Conservation (phyloP, 2,329 filamentous ascomycete species). For the Trichoderma asperellum region DNA sequence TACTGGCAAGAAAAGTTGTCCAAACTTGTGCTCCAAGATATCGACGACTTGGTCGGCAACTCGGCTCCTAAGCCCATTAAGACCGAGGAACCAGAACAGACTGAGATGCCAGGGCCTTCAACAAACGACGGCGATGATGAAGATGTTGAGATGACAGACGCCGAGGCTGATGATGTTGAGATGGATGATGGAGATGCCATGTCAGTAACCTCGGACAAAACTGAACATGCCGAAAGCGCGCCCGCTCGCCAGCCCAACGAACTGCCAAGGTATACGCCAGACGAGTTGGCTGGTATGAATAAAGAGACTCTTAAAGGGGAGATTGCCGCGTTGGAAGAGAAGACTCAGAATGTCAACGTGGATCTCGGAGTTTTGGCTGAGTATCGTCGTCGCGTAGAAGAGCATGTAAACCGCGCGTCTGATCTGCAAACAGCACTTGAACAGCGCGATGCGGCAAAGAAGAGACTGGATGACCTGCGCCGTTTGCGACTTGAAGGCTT, state of each 20-base stretch:
- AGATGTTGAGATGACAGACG: slow-evolving; percentile 43
- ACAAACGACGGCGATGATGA: slow-evolving; percentile 34
- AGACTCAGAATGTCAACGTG: slow-evolving; percentile 82
- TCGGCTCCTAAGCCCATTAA: slow-evolving; percentile 37
- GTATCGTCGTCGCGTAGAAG: slow-evolving; percentile 83
- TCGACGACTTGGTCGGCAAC: slow-evolving; percentile 65
- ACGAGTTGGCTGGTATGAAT: slow-evolving; percentile 69
- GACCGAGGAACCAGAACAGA: slow-evolving; percentile 36
- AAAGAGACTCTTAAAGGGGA: slow-evolving; percentile 64
- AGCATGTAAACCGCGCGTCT: slow-evolving; percentile 78
- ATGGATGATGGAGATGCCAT: slow-evolving; percentile 34
- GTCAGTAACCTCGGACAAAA: slow-evolving; percentile 33
- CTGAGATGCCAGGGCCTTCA: slow-evolving; percentile 27
- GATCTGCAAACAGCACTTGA: slow-evolving; percentile 80
- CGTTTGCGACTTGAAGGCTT: slow-evolving; percentile 91
- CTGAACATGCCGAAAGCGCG: slow-evolving; percentile 35
- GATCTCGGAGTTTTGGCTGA: slow-evolving; percentile 88
- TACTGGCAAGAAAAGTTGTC: slow-evolving; percentile 91
- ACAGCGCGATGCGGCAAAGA: slow-evolving; percentile 84
- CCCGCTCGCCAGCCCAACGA: slow-evolving; percentile 52
- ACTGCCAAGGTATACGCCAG: slow-evolving; percentile 76
- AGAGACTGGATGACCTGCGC: slow-evolving; percentile 88
- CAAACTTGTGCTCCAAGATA: slow-evolving; percentile 81
- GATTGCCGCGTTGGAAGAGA: slow-evolving; percentile 65
- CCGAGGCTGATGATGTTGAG: slow-evolving; percentile 36